phyloP scores from a whole-genome alignment of 345 rosid species.

The Fremontodendron californicum region DNA sequence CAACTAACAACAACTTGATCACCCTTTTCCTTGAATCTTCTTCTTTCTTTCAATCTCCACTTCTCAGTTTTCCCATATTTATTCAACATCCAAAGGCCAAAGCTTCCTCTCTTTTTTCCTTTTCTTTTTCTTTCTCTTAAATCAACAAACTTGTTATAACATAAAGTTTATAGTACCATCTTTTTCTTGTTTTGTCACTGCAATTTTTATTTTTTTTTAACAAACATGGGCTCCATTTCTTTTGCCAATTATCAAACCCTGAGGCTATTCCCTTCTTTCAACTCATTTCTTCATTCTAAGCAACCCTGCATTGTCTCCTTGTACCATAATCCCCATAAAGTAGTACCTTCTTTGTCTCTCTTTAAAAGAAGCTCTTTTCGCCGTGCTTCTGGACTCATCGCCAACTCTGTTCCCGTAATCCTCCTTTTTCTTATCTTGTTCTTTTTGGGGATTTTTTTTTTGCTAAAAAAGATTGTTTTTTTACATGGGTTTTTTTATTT shows the following conservation, averaged over 20 bases:
- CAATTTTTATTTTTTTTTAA: background rate
- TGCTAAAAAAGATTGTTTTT: background rate
- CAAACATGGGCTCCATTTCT: slow-evolving; percentile 17
- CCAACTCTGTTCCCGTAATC: slow-evolving; percentile 49
- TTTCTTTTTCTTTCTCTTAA: background rate
- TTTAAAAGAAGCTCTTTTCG: slow-evolving; percentile 20
- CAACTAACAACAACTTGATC: no score
- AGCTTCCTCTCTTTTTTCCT: no score
- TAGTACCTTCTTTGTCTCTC: slow-evolving; percentile 13
- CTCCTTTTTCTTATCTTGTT: background rate
- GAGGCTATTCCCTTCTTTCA: background rate
- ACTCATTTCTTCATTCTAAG: slow-evolving; percentile 3
- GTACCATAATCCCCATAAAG: background rate
- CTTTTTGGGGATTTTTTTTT: background rate
- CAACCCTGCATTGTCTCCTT: background rate
- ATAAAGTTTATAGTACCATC: no score
- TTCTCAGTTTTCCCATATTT: background rate
- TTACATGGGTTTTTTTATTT: background rate
- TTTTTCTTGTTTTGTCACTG: background rate
- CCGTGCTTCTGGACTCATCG: slow-evolving; percentile 27
- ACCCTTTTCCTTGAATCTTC: background rate
- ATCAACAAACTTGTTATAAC: background rate
- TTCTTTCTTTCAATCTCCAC: background rate
- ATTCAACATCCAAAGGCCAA: background rate
- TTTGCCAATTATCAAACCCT: slow-evolving; percentile 5